Conservation (phyloP, 495 filamentous ascomycete genomes). For the Xylaria sp. region DNA sequence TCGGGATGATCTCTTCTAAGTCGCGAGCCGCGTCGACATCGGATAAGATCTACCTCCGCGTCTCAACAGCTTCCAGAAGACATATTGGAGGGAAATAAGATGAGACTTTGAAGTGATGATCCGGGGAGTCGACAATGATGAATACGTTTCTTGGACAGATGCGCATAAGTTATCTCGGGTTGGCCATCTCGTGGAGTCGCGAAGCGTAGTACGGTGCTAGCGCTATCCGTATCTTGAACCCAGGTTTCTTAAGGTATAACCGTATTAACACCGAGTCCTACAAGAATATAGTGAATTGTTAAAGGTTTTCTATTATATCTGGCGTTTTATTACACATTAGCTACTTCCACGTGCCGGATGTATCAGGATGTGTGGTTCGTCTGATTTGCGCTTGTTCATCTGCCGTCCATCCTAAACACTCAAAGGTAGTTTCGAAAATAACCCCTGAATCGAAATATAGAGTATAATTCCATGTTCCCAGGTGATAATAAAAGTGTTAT, state of each 20-base stretch:
- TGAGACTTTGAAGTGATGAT: constrained; percentile 2
- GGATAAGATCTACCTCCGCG: constrained; percentile 21
- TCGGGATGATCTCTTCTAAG: background rate
- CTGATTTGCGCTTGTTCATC: constrained; percentile 22
- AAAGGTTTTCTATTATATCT: background rate
- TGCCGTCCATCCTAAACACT: constrained; percentile 20
- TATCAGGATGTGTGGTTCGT: constrained; percentile 14
- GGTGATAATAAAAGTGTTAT: background rate
- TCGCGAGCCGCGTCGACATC: constrained; percentile 7
- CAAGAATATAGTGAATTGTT: background rate
- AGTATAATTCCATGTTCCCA: background rate
- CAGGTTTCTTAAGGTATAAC: background rate
- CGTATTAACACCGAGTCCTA: background rate
- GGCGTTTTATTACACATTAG: background rate
- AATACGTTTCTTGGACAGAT: background rate
- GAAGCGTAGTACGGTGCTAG: background rate
- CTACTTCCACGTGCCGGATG: constrained; percentile 13
- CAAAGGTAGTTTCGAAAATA: constrained; percentile 11
- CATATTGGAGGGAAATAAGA: background rate
- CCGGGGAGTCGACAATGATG: background rate
- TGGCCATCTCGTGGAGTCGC: background rate
- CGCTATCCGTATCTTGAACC: constrained; percentile 1
- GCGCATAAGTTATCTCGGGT: constrained; percentile 4
- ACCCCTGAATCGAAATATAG: constrained; percentile 5
- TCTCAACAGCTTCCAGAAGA: constrained; percentile 24